A percentile compares a stretch with the other conserved stretches of the same genome.
Evolutionary conservation across 2,329 filamentous ascomycete species (phyloP).

Genomic region (Sporothrix euskadiensis): DNA sequence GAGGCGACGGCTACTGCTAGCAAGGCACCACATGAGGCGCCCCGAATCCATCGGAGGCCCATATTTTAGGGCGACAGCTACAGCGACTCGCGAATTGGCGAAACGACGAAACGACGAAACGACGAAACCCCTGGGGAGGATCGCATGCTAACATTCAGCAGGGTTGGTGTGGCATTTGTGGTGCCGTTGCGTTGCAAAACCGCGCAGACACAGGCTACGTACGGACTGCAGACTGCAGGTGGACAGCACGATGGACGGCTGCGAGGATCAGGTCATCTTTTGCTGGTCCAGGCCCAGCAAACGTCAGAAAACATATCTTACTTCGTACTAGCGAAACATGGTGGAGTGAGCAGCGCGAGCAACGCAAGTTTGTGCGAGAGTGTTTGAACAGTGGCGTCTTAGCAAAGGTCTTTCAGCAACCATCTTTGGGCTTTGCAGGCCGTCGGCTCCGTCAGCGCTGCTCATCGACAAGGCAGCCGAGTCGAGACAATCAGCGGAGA

Average conservation of each 20-base stretch:
- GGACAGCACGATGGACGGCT: not conserved
- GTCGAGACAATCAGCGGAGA: not conserved
- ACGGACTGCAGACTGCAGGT: not conserved
- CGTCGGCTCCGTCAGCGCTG: slow-evolving; percentile 5
- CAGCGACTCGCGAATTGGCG: not conserved
- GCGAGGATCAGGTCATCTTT: slow-evolving; percentile 9
- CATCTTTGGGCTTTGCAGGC: not conserved
- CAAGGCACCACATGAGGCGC: not conserved
- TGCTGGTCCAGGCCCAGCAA: not conserved
- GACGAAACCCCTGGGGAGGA: not conserved
- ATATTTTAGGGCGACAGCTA: not conserved
- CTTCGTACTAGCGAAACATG: not conserved
- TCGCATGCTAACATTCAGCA: not conserved
- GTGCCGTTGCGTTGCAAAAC: not conserved
- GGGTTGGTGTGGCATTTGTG: not conserved
- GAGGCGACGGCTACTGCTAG: not conserved
- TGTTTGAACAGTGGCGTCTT: not conserved
- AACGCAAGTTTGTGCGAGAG: slow-evolving; percentile 1
- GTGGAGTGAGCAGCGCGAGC: not conserved
- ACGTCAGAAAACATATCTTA: not conserved
- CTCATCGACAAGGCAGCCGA: not conserved
- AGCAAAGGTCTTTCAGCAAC: not conserved
- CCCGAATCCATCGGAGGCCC: not conserved
- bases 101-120: not conserved
- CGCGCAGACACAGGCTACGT: not conserved